Evolutionary conservation across 305 asterid genomes (phyloP).

Genomic region (Fraxinus greggii): DNA sequence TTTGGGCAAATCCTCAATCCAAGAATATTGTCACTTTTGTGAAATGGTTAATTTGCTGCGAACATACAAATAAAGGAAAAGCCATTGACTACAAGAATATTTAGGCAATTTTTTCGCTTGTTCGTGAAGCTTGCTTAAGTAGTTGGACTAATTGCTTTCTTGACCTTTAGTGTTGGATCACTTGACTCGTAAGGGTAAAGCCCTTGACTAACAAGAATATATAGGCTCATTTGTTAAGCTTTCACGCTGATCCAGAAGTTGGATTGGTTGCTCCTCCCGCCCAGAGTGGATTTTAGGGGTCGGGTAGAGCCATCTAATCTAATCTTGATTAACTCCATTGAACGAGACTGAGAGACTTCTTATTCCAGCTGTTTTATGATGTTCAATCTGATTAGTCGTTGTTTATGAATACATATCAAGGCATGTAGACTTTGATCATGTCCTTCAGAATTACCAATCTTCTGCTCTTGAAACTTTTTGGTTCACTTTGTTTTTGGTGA

Average conservation of each 20-base stretch:
- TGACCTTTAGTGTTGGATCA: not conserved
- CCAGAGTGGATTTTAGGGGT: not conserved
- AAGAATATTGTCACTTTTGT: not conserved
- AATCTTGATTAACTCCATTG: not conserved
- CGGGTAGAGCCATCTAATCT: not conserved
- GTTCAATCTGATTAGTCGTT: not conserved
- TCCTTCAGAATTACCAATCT: not conserved
- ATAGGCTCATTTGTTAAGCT: not conserved
- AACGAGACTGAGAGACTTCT: not conserved
- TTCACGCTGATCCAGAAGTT: not conserved
- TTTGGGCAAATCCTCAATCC: not conserved
- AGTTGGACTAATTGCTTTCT: not conserved
- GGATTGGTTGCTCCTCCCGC: slow-evolving; percentile 1
- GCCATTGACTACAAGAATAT: not conserved
- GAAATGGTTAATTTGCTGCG: not conserved
- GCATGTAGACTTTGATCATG: not conserved
- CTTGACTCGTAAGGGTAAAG: no score
- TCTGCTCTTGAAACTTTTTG: not conserved
- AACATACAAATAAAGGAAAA: not conserved
- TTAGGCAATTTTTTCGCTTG: not conserved
- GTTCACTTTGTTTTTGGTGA: not conserved
- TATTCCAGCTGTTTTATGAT: not conserved
- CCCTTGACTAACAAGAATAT: no score
- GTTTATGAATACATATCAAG: not conserved
- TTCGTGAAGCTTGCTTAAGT: not conserved